A percentile compares a stretch with the other conserved stretches of the same genome.
Evolutionary conservation across 257 asterid genomes (phyloP).

Genomic region (Knoxia roxburghii): DNA sequence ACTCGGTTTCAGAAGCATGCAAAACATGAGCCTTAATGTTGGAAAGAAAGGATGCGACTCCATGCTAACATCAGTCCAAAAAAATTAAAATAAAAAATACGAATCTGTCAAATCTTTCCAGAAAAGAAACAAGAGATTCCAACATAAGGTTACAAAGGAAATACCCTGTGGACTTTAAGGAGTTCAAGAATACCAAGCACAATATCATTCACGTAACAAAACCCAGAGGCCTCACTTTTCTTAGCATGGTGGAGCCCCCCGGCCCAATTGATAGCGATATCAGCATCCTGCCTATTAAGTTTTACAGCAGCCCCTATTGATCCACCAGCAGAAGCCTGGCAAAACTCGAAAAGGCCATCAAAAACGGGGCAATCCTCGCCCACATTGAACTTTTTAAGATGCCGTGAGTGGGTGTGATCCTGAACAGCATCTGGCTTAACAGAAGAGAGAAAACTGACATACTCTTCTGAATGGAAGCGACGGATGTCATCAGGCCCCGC

Average conservation of each 20-base stretch:
- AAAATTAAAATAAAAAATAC: not conserved
- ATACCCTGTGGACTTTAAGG: slow-evolving; percentile 64
- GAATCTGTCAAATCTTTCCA: not conserved
- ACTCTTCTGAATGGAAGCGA: slow-evolving; percentile 61
- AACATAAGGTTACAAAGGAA: not conserved
- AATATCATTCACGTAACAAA: slow-evolving; percentile 77
- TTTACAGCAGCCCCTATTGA: slow-evolving; percentile 82
- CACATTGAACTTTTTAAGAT: slow-evolving; percentile 58
- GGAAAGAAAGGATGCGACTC: no score
- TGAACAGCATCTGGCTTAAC: slow-evolving; percentile 50
- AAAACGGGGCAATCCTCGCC: slow-evolving; percentile 69
- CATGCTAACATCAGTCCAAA: no score
- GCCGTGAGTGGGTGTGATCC: slow-evolving; percentile 43
- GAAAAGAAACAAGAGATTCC: not conserved
- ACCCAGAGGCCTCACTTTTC: slow-evolving; percentile 78
- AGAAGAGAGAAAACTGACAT: slow-evolving; percentile 57
- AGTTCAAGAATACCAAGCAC: slow-evolving; percentile 79
- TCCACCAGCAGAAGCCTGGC: slow-evolving; percentile 82
- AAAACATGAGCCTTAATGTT: no score
- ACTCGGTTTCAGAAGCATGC: not conserved
- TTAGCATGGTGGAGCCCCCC: slow-evolving; percentile 92
- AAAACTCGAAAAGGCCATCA: slow-evolving; percentile 55
- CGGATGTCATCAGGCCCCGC: slow-evolving; percentile 48
- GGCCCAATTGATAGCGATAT: slow-evolving; percentile 90
- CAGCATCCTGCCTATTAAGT: slow-evolving; percentile 63